Base-by-base conservation (phyloP, 352 stramenopile species). In the Salisapilia sapeloensis region DNA sequence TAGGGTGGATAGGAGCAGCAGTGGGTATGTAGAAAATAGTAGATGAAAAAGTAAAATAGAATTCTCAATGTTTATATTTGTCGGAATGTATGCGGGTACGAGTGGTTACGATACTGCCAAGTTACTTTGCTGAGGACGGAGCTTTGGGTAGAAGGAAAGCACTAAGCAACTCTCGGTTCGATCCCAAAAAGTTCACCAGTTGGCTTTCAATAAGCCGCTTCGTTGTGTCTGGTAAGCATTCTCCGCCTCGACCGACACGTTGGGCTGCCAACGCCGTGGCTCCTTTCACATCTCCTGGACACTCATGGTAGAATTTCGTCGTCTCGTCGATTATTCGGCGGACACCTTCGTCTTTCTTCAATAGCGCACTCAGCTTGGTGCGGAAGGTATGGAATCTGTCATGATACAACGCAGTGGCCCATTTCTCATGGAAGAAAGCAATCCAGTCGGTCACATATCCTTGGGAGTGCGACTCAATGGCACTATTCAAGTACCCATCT, bases 401-500 rank as follows among this genome's bases (percentile, higher is more conserved):
- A 42, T 89, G 69, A 28, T 62, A 83, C 9, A 93, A 30, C 4
- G 66, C 67, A 2, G 40, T 56, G 17, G 63, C 48, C 79, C 79
- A 93, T 29, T 79, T 69, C 28, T 75, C 46, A 5, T 59, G 55
- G 37, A 92, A 89, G 38, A 91, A 93, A 2, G 49, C 54, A 20
- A 93, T 53, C 75, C 75, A 93, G 49, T 93, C 79, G 34, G 36
- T 38, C 33, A 93, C 56, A 33, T 75, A 62, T 21, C 60, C 56
- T 12, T 60, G 70, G 6, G 65, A 33, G 44, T 87, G 90, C 7
- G 60, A 71, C n/a, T 57, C 56, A 23, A 86, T 40, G 4, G 70
- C 70, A 32, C 55, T 79, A 53, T 93, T 93, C 7, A 93, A 46
- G 32, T 85, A 92, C 19, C 72, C 59, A 42, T 93, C 77, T 35